Conservation (phyloP, 2,329 filamentous ascomycete species). For the Colletotrichum trifolii region DNA sequence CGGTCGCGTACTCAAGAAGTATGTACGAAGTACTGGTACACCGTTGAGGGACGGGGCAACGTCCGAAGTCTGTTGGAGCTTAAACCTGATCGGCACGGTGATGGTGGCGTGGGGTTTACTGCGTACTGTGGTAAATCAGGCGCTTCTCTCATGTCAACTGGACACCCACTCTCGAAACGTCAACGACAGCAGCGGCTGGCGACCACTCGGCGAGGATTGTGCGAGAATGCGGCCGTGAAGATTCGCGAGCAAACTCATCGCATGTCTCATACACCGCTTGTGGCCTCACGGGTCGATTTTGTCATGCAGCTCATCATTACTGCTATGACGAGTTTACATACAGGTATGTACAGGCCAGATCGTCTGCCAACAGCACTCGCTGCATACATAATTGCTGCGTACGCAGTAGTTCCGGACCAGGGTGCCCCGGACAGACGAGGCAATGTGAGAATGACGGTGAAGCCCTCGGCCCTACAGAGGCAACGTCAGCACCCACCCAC, state of each 20-base stretch:
- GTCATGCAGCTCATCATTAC: constrained; percentile 19
- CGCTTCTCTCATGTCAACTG: neutral
- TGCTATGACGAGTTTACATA: no score
- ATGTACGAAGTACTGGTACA: no score
- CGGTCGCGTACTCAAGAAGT: no score
- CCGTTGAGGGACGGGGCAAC: constrained; percentile 4
- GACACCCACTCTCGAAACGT: constrained; percentile 6
- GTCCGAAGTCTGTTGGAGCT: constrained; percentile 6
- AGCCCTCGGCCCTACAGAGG: constrained; percentile 7
- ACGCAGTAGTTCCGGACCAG: neutral
- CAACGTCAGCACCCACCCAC: constrained; percentile 8
- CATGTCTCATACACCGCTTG: constrained; percentile 1
- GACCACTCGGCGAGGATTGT: neutral
- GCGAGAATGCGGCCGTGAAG: constrained; percentile 1
- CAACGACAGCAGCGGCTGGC: constrained; percentile 10
- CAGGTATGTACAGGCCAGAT: no score
- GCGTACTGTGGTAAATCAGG: no score
- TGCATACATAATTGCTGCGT: no score
- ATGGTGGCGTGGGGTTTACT: constrained; percentile 1
- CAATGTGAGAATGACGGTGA: constrained; percentile 22
- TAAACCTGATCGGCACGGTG: neutral
- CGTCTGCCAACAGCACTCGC: no score
- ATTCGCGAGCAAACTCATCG: constrained; percentile 1
- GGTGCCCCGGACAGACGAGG: constrained; percentile 4
- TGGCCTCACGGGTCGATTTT: constrained; percentile 1